Evolutionary conservation across 1,284 basidiomycete genomes (phyloP).

Genomic region (Laetiporus sulphureus): DNA sequence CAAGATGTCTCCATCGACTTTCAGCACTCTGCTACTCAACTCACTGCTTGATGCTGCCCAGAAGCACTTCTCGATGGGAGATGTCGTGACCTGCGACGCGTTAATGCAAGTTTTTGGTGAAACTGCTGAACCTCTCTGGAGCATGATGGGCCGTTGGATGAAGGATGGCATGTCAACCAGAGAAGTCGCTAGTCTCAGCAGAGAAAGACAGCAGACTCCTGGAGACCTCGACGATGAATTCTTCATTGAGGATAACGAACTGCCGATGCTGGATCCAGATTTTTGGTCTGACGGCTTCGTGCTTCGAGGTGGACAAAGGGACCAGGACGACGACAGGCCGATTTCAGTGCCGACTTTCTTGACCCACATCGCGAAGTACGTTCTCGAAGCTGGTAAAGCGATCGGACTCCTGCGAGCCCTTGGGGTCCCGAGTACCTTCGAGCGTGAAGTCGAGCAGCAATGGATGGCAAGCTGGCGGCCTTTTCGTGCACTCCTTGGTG

Average conservation of each 20-base stretch:
- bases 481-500: constrained; percentile 11
- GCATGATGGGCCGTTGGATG: constrained; percentile 68
- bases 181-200: constrained; percentile 23
- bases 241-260: constrained; percentile 69
- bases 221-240: constrained; percentile 62
- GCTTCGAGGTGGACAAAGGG: constrained; percentile 36
- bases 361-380: constrained; percentile 44
- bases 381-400: constrained; percentile 74
- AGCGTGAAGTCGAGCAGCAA: constrained; percentile 8
- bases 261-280: constrained; percentile 61
- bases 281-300: constrained; percentile 77
- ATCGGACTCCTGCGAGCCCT: constrained; percentile 61
- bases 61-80: constrained; percentile 49
- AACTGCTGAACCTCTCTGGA: constrained; percentile 69
- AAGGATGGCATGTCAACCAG: constrained; percentile 61
- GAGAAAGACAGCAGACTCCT: constrained; percentile 11
- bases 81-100: constrained; percentile 42
- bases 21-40: constrained; percentile 56
- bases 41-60: constrained; percentile 50
- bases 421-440: constrained; percentile 20
- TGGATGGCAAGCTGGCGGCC: constrained; percentile 29
- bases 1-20: constrained; percentile 40
- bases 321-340: constrained; percentile 23
- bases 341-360: constrained; percentile 56
- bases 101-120: constrained; percentile 57